Percentiles rank a stretch among this genome's conserved stretches.
Conservation (phyloP, 1,284 basidiomycete species). For the Sphagnurus paluster region DNA sequence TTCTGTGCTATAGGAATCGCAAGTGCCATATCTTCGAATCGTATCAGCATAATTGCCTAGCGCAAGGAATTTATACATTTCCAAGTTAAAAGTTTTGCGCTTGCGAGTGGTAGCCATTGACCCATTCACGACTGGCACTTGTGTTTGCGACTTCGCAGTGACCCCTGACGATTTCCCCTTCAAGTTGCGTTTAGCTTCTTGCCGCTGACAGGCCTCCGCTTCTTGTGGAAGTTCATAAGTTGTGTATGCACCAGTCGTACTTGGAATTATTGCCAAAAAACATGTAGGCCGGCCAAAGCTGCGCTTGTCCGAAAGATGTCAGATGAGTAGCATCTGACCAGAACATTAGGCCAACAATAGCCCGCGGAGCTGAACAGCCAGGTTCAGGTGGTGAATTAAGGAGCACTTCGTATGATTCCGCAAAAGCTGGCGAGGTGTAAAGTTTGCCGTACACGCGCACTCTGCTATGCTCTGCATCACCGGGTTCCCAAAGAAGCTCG, state of each 20-base stretch:
- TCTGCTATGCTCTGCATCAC: neutral
- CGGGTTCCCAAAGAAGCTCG: neutral
- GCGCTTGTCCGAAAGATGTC: slow-evolving; percentile 29
- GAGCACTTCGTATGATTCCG: neutral
- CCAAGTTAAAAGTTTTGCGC: neutral
- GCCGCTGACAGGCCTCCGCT: no score
- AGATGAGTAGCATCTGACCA: slow-evolving; percentile 24
- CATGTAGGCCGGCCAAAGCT: slow-evolving; percentile 32
- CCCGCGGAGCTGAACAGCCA: neutral
- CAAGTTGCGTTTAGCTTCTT: no score
- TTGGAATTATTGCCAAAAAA: slow-evolving; percentile 13
- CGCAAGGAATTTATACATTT: neutral
- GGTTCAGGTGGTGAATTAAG: neutral
- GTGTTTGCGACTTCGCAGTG: no score
- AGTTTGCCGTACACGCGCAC: neutral
- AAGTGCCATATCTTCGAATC: neutral
- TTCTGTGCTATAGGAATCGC: neutral
- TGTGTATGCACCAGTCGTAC: no score
- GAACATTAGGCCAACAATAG: neutral
- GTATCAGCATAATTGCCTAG: neutral
- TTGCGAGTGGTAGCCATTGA: no score
- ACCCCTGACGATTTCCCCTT: no score
- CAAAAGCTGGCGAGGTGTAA: neutral
- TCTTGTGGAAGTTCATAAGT: no score
- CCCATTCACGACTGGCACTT: no score